Evolutionary conservation across 495 filamentous ascomycete genomes (phyloP).

Genomic region (Lichina pygmaea): DNA sequence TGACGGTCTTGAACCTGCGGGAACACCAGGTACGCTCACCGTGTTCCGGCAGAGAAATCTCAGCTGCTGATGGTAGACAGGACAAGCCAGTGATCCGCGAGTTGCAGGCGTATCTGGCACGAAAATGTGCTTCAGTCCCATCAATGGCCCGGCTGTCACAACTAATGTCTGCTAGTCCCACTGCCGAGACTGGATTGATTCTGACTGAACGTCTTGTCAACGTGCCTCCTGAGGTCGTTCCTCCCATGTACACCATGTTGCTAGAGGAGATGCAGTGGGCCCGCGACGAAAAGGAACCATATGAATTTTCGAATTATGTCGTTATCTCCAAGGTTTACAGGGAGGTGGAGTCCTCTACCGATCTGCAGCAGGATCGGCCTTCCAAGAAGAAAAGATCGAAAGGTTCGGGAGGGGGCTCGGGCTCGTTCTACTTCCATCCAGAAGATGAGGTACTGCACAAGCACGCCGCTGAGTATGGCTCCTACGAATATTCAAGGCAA

Average conservation of each 20-base stretch:
- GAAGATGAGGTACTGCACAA: slow-evolving; percentile 79
- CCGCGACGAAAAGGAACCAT: slow-evolving; percentile 73
- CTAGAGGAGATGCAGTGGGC: slow-evolving; percentile 80
- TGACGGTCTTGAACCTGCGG: slow-evolving; percentile 65
- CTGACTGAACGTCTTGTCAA: slow-evolving; percentile 85
- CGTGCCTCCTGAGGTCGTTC: slow-evolving; percentile 71
- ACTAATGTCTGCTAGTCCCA: slow-evolving; percentile 24
- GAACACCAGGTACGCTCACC: slow-evolving; percentile 31
- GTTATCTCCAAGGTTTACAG: slow-evolving; percentile 73
- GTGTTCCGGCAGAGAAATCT: neutral
- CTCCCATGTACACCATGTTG: slow-evolving; percentile 92
- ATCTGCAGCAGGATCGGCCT: slow-evolving; percentile 35
- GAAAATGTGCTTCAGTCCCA: slow-evolving; percentile 26
- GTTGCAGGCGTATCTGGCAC: slow-evolving; percentile 40
- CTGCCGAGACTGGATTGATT: slow-evolving; percentile 49
- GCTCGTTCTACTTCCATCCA: slow-evolving; percentile 72
- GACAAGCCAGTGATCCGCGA: slow-evolving; percentile 41
- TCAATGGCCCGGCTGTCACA: slow-evolving; percentile 23
- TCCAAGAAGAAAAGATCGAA: slow-evolving; percentile 47
- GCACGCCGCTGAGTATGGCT: slow-evolving; percentile 34
- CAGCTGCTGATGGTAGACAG: slow-evolving; percentile 9
- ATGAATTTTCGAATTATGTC: slow-evolving; percentile 79
- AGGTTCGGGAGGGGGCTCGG: slow-evolving; percentile 12
- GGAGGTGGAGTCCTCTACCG: slow-evolving; percentile 60
- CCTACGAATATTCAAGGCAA: slow-evolving; percentile 53